Conservation (phyloP, 164 flowering plant genomes). For the Buxus sempervirens region DNA sequence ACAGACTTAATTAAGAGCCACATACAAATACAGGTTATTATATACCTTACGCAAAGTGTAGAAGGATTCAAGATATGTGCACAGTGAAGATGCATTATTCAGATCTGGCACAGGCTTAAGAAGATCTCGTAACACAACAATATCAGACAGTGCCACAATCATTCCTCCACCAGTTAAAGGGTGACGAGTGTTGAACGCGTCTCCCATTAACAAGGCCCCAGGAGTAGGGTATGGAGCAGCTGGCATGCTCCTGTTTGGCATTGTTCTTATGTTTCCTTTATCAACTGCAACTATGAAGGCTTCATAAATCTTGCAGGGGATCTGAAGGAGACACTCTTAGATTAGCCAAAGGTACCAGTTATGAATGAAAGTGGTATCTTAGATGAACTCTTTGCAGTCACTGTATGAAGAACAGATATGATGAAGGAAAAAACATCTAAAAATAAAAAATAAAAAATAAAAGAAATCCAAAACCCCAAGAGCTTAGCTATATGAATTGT, state of each 20-base stretch:
- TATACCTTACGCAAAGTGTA: conserved; percentile 87
- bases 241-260: conserved; percentile 98
- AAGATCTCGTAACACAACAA: conserved; percentile 75
- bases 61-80: conserved; percentile 75
- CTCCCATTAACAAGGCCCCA: conserved; percentile 89
- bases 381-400: too few relatives aligned
- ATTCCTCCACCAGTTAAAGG: conserved; percentile 96
- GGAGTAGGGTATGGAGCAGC: conserved; percentile 89
- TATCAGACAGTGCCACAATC: conserved; percentile 90
- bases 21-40: too few relatives aligned
- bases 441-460: too few relatives aligned
- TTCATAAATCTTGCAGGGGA: conserved; percentile 59
- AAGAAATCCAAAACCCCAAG: too few relatives aligned
- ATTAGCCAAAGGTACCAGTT: not conserved
- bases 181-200: conserved; percentile 92
- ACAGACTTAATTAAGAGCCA: too few relatives aligned
- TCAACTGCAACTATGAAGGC: conserved; percentile 74
- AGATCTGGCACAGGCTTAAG: conserved; percentile 68
- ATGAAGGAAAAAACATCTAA: too few relatives aligned
- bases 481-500: too few relatives aligned
- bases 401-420: too few relatives aligned
- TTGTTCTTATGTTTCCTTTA: conserved; percentile 74
- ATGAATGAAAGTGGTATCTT: not conserved
- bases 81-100: conserved; percentile 65
- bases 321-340: conserved; percentile 28